Percentiles rank a stretch among this genome's conserved stretches.
These are phyloP conservation scores for Hortaea sp. DNA, from an alignment of 2,329 filamentous ascomycete genomes.

Conservation along the genomic window DNA sequence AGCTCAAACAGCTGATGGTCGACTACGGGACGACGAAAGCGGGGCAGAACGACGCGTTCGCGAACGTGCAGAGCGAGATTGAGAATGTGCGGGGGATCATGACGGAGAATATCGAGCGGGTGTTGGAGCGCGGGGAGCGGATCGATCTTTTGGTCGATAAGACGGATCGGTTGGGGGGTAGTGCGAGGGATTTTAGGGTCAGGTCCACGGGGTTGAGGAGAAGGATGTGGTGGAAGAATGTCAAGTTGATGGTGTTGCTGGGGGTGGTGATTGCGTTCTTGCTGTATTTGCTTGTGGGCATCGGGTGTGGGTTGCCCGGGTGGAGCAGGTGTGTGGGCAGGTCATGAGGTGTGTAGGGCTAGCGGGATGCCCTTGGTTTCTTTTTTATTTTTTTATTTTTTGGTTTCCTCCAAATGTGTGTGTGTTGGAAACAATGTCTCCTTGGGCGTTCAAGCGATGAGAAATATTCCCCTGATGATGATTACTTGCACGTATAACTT, in stretches of 20 bases:
- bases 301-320: slow-evolving; percentile 60
- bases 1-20: slow-evolving; percentile 67
- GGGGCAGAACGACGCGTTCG: slow-evolving; percentile 69
- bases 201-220: slow-evolving; percentile 76
- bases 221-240: slow-evolving; percentile 99
- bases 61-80: slow-evolving; percentile 78
- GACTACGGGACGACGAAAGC: slow-evolving; percentile 72
- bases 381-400: background rate
- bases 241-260: slow-evolving; percentile 80
- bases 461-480: too few species aligned
- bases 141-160: slow-evolving; percentile 94
- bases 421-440: background rate
- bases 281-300: slow-evolving; percentile 60
- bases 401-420: background rate
- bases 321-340: slow-evolving; percentile 16
- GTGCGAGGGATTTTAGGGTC: slow-evolving; percentile 80
- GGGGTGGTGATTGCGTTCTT: slow-evolving; percentile 62
- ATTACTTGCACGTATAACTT: too few species aligned
- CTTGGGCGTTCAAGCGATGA: slow-evolving; percentile 3
- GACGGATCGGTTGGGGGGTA: slow-evolving; percentile 83
- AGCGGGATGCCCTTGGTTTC: background rate
- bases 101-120: slow-evolving; percentile 86
- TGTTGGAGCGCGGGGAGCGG: slow-evolving; percentile 81
- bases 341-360: background rate
- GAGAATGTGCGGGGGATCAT: slow-evolving; percentile 86